Evolutionary conservation across 129 eudicot species (phyloP), one percentile per base, ranked within the genome.

Genomic region (Saussurea involucrata): DNA sequence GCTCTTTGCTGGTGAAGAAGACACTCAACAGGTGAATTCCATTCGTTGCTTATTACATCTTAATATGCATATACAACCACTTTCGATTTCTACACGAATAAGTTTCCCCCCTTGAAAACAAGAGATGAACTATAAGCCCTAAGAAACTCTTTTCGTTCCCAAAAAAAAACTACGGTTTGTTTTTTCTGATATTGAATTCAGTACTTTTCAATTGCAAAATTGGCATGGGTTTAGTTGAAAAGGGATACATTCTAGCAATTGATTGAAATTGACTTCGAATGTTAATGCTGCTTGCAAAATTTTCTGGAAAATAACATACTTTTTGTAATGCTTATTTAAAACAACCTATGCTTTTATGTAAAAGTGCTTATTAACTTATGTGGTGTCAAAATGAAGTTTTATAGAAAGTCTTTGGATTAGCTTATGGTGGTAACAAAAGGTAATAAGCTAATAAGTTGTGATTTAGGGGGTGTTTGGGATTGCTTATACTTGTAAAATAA

Each of bases 1-100:
- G 33, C 27, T 13, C 34, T 25, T 71, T 44, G 17, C 69, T 53
- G 69, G 36, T 60, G 34, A 20, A 63, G 17, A 60, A 60, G 5
- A 57, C 69, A 33, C 8, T 73, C 68, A 20, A 24, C 73, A 40
- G 63, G 34, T 70, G 74, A 70, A 70, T 42, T 70, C 20, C 34
- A 5, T 42, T 24, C 24, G 4, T 21, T 69, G 60, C 60, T 40
- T 40, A 12, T 11, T 69, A 25, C 21, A 11, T 69, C 74, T 44
- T 44, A 44, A 42, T 17, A 42, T 42, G 53, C 53, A 42, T 11
- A 42, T 42, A 42, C 53, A 42, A 37, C 46, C 13, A 40, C 18
- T 44, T 3, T 4, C 13, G 5, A 6, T 2, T 32, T 32, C 36
- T 32, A 4, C 36, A 32, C 6, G 36, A 32, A 5, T 6, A 32